Conservation (phyloP, 2,329 filamentous ascomycete genomes). For the Cladosporium sphaerospermum region DNA sequence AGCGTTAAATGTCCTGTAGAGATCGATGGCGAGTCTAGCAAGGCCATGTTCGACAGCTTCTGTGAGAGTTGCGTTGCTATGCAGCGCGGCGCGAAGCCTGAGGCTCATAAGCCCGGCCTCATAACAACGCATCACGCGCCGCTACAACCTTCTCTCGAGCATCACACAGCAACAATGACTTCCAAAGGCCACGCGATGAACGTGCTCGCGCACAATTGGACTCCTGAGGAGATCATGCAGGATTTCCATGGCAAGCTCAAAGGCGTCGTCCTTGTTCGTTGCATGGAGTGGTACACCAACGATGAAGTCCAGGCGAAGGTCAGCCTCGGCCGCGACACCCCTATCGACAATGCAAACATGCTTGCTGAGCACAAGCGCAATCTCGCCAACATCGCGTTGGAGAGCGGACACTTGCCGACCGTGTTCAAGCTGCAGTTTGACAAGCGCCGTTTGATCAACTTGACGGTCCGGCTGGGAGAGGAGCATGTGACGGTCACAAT, state of each 20-base stretch:
- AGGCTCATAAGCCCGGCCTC: too few species aligned
- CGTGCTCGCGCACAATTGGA: neutral
- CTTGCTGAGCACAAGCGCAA: neutral
- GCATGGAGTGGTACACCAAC: conserved; percentile 7
- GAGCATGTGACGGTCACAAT: neutral
- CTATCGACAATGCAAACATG: neutral
- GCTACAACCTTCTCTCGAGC: too few species aligned
- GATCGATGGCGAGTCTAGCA: too few species aligned
- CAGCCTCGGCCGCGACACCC: neutral
- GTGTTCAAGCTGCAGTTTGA: conserved; percentile 1
- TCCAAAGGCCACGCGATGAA: too few species aligned
- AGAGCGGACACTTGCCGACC: neutral
- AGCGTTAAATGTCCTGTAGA: too few species aligned
- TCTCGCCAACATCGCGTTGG: neutral
- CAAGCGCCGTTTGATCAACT: neutral
- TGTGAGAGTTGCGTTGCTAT: too few species aligned
- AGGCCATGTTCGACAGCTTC: too few species aligned
- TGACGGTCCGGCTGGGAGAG: neutral
- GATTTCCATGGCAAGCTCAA: conserved; percentile 1
- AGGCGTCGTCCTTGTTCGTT: neutral
- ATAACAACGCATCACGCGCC: too few species aligned
- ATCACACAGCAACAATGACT: too few species aligned
- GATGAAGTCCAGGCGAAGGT: conserved; percentile 1
- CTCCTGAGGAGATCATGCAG: neutral
- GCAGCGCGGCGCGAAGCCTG: too few species aligned